A percentile compares a stretch with the other conserved stretches of the same genome.
phyloP scores from a whole-genome alignment of 2,329 filamentous ascomycete species.

The Plenodomus biglobosus region DNA sequence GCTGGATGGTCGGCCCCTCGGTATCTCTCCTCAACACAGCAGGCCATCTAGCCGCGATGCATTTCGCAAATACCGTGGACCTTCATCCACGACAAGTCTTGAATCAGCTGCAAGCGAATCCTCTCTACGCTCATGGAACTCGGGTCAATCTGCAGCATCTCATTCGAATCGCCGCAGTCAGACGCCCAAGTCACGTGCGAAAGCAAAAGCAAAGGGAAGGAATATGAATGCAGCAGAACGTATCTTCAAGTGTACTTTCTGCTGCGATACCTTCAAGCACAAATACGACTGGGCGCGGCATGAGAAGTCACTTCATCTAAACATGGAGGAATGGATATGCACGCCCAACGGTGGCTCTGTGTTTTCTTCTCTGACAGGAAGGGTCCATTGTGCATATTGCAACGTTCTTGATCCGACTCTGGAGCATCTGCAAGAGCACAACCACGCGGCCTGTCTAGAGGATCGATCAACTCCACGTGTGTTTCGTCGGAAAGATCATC shows the following conservation, averaged over 20 bases:
- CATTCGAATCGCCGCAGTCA: conserved; percentile 45
- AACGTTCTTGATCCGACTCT: conserved; percentile 53
- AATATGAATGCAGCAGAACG: conserved; percentile 14
- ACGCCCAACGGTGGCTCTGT: conserved; percentile 58
- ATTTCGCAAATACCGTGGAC: conserved; percentile 43
- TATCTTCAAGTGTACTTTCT: conserved; percentile 35
- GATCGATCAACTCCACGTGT: conserved; percentile 60
- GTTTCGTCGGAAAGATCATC: conserved; percentile 62
- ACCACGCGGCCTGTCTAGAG: conserved; percentile 64
- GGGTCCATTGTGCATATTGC: conserved; percentile 60
- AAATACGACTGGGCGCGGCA: conserved; percentile 36
- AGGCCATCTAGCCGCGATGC: conserved; percentile 16
- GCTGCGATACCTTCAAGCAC: conserved; percentile 31
- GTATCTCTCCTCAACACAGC: conserved; percentile 23
- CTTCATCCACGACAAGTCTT: conserved; percentile 48
- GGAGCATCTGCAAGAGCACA: conserved; percentile 59
- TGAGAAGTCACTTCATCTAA: conserved; percentile 32
- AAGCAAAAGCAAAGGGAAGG: conserved; percentile 8
- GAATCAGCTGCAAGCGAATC: conserved; percentile 49
- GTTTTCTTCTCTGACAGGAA: conserved; percentile 54
- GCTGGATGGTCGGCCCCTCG: conserved; percentile 39
- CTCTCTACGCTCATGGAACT: conserved; percentile 53
- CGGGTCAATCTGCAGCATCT: conserved; percentile 42
- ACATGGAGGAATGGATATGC: conserved; percentile 49
- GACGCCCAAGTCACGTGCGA: conserved; percentile 5